Conservation (phyloP, 257 asterid genomes). For the Solanum tacnaense region DNA sequence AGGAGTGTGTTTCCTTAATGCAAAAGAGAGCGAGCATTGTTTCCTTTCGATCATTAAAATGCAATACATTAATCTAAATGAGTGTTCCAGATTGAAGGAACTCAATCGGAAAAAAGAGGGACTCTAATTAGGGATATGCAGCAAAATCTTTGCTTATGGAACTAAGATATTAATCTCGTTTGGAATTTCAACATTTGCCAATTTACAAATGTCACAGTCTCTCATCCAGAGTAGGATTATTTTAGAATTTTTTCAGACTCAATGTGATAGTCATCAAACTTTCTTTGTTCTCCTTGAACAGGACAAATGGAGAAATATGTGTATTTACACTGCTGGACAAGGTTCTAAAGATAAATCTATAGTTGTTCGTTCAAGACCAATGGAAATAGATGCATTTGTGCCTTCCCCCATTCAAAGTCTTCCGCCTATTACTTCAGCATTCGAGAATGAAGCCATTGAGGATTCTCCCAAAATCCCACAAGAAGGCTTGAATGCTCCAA, state of each 20-base stretch:
- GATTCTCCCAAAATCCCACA: conserved; percentile 14
- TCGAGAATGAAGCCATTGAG: conserved; percentile 6
- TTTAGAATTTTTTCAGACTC: background rate
- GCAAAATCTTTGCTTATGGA: background rate
- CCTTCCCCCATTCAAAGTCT: background rate
- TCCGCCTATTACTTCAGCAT: background rate
- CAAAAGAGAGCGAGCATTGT: background rate
- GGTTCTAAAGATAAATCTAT: conserved; percentile 17
- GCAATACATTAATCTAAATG: background rate
- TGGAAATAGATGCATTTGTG: background rate
- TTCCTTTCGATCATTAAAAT: background rate
- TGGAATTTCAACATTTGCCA: background rate
- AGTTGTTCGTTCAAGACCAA: conserved; percentile 12
- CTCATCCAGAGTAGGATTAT: background rate
- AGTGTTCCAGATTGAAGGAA: background rate
- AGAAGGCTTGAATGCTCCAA: conserved; percentile 1
- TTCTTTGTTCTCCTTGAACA: conserved; percentile 12
- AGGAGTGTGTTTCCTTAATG: background rate
- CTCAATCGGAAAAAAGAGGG: background rate
- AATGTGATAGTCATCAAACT: background rate
- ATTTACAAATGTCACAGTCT: background rate
- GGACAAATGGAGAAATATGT: conserved; percentile 63
- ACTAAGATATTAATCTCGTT: background rate
- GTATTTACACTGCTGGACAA: conserved; percentile 16
- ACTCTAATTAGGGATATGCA: background rate